Base-by-base conservation (phyloP, 176 grass and related monocot species). In the Aegilops longissima region DNA sequence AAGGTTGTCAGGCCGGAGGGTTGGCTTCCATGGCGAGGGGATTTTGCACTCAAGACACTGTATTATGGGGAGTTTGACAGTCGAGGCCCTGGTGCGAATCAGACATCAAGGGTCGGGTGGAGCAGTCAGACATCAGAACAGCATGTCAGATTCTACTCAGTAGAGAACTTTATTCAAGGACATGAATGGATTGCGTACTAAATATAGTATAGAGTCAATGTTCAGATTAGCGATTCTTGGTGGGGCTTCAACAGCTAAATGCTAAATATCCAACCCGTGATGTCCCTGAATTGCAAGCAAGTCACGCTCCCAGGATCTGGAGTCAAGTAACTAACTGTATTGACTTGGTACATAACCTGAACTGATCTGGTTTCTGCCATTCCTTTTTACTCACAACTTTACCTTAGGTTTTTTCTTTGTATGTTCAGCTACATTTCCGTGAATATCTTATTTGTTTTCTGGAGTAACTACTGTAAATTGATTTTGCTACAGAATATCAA, bases 101-200 rank as follows among this genome's bases (percentile, higher is more conserved):
- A 14, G 6, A 85, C 87, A 1, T 76, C 85, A 69, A 98, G 97
- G 89, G 92, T 94, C 54, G 27, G 90, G 45, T 96, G 97, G 94
- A 96, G 97, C 77, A 93, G 63, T 75, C 84, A 77, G 79, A 81
- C 87, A 38, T 52, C 82, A 31, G 86, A 90, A 65, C 62, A 92
- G 70, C 89, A 73, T 89, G 70, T 90, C 5, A 66, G 39, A 39
- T 20, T 85, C 40, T 98, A 94, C 83, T 94, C 96, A 0, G 40
- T 80, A 20, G 93, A 98, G 71, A 94, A 91, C 88, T 98, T 98
- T 24, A 94, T 98, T 61, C 97, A 98, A 18, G 92, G 86, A 21
- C 77, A 89, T 81, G 77, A 96, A 88, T 98, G 97, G 94, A 85
- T 91, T 64, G 80, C 52, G 0, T 91, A 77, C 82, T 49, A 76